phyloP scores from a whole-genome alignment of 768 basidiomycete genomes.

The Pleurotus citrinopileatus region DNA sequence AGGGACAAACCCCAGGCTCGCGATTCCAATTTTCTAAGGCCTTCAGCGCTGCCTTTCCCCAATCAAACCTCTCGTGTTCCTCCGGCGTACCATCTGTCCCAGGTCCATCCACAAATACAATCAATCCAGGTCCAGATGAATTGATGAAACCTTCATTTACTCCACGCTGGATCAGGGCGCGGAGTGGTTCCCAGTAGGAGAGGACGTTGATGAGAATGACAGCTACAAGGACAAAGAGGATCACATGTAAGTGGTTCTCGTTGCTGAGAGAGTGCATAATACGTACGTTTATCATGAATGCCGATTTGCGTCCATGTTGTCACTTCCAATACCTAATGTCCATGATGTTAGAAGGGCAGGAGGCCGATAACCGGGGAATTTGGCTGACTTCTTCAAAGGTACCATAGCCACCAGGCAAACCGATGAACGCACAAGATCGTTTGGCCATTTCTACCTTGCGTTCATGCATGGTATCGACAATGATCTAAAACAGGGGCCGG shows the following conservation, averaged over 20 bases:
- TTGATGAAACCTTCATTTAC: constrained; percentile 75
- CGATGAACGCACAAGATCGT: constrained; percentile 76
- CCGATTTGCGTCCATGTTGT: constrained; percentile 93
- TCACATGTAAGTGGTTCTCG: not conserved
- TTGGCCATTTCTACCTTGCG: constrained; percentile 91
- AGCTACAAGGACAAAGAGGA: constrained; percentile 37
- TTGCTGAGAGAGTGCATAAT: not conserved
- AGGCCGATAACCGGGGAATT: not conserved
- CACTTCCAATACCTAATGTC: constrained; percentile 75
- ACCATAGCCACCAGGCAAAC: constrained; percentile 90
- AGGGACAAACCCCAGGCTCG: constrained; percentile 28
- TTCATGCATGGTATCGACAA: constrained; percentile 84
- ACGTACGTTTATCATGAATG: constrained; percentile 76
- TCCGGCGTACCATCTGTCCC: constrained; percentile 26
- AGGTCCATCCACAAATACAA: constrained; percentile 78
- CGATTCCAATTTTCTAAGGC: constrained; percentile 63
- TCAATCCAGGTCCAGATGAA: constrained; percentile 53
- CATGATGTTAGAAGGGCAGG: not conserved
- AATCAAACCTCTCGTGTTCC: constrained; percentile 65
- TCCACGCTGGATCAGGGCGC: constrained; percentile 65
- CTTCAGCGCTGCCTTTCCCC: constrained; percentile 69
- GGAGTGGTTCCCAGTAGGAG: constrained; percentile 81
- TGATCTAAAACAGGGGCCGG: constrained; percentile 39
- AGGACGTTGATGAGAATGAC: constrained; percentile 86
- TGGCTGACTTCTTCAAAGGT: constrained; percentile 87